These are phyloP conservation scores for Dictyostelium brefeldianum DNA, from an alignment of 78 protist species.

Conservation along the genomic window DNA sequence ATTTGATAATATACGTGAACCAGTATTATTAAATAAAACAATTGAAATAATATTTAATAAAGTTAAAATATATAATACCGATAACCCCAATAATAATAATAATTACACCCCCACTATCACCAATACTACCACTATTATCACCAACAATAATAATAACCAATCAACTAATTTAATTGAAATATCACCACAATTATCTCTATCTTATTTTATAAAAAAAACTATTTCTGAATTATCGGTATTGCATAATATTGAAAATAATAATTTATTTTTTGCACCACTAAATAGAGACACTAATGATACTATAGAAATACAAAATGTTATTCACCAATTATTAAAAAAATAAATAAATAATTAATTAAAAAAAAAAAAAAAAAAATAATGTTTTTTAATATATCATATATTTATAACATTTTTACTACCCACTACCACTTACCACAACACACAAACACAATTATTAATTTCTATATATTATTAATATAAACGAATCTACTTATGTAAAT, in stretches of 20 bases:
- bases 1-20: conserved; percentile 17
- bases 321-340: too few species aligned
- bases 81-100: background rate
- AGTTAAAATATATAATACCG: background rate
- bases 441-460: too few species aligned
- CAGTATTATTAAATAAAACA: conserved; percentile 1
- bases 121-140: background rate
- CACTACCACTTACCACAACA: too few species aligned
- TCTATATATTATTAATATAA: too few species aligned
- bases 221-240: background rate
- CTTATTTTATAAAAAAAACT: background rate
- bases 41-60: background rate
- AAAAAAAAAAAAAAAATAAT: too few species aligned
- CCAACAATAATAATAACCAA: background rate
- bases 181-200: background rate
- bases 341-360: too few species aligned
- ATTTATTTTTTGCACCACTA: background rate
- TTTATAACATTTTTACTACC: too few species aligned
- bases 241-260: background rate
- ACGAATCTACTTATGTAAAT: too few species aligned
- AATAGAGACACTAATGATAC: background rate
- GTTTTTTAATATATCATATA: too few species aligned
- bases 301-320: too few species aligned
- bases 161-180: background rate
- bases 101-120: background rate